phyloP scores from a whole-genome alignment of 2,329 filamentous ascomycete genomes.

The Penicillium sp. region DNA sequence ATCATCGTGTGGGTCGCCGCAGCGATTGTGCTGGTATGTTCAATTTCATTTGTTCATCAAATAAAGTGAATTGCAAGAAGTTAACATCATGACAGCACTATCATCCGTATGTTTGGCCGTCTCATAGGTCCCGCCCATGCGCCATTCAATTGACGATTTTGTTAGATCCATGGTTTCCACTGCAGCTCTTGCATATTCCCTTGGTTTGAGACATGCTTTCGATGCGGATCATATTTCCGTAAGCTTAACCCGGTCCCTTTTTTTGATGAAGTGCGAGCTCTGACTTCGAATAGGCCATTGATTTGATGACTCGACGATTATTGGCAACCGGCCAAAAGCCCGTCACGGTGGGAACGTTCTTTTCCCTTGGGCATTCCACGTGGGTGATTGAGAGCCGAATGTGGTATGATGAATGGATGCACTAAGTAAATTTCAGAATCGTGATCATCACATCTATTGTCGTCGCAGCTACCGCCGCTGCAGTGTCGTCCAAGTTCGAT shows the following conservation, averaged over 20 bases:
- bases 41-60: not conserved
- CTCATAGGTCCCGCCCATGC: not conserved
- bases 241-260: slow-evolving; percentile 6
- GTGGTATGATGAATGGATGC: not conserved
- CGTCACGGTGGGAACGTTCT: slow-evolving; percentile 91
- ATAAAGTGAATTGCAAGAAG: not conserved
- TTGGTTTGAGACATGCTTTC: slow-evolving; percentile 90
- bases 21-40: slow-evolving; percentile 56
- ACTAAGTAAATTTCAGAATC: slow-evolving; percentile 50
- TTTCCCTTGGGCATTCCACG: slow-evolving; percentile 90
- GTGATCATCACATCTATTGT: slow-evolving; percentile 88
- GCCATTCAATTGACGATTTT: not conserved
- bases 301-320: slow-evolving; percentile 88
- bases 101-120: slow-evolving; percentile 34
- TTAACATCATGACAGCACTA: slow-evolving; percentile 31
- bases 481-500: slow-evolving; percentile 77
- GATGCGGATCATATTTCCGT: slow-evolving; percentile 89
- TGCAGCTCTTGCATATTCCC: slow-evolving; percentile 80
- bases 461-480: slow-evolving; percentile 85
- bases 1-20: slow-evolving; percentile 59
- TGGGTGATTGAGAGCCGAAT: slow-evolving; percentile 24
- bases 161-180: slow-evolving; percentile 69
- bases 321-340: slow-evolving; percentile 82
- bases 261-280: not conserved
- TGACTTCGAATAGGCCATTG: slow-evolving; percentile 65